Conservation (phyloP, 140 eudicot species). For the Bidens hawaiensis region DNA sequence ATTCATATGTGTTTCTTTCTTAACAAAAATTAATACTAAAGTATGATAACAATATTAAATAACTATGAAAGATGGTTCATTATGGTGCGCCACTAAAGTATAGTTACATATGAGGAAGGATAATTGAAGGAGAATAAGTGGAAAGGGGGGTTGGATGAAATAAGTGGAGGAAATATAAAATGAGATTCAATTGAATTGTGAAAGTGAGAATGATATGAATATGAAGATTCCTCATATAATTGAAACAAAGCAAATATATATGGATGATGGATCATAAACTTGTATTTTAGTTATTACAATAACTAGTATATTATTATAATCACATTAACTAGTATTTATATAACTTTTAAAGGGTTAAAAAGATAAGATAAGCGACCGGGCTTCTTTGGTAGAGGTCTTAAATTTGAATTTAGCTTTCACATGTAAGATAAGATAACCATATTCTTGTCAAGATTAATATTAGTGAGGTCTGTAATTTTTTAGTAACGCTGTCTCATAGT, state of each 20-base stretch:
- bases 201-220: conserved; percentile 9
- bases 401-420: too few relatives aligned
- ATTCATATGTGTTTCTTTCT: too few relatives aligned
- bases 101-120: neutral
- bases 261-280: neutral
- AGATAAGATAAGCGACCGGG: too few relatives aligned
- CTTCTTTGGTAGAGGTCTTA: too few relatives aligned
- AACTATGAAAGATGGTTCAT: neutral
- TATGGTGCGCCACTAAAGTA: conserved; percentile 21
- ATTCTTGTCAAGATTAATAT: neutral
- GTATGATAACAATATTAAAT: neutral
- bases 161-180: conserved; percentile 15
- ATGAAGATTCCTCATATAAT: neutral
- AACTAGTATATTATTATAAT: neutral
- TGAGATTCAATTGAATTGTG: conserved; percentile 24
- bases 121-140: conserved; percentile 18
- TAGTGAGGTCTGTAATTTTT: neutral
- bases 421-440: neutral
- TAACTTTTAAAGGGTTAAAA: neutral
- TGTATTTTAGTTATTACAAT: neutral
- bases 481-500: too few relatives aligned
- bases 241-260: conserved; percentile 9
- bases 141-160: conserved; percentile 30
- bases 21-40: too few relatives aligned
- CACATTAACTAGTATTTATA: neutral